Evolutionary conservation across 164 flowering plant genomes (phyloP), one percentile per base, ranked within the genome.

Genomic region (Santalum album): DNA sequence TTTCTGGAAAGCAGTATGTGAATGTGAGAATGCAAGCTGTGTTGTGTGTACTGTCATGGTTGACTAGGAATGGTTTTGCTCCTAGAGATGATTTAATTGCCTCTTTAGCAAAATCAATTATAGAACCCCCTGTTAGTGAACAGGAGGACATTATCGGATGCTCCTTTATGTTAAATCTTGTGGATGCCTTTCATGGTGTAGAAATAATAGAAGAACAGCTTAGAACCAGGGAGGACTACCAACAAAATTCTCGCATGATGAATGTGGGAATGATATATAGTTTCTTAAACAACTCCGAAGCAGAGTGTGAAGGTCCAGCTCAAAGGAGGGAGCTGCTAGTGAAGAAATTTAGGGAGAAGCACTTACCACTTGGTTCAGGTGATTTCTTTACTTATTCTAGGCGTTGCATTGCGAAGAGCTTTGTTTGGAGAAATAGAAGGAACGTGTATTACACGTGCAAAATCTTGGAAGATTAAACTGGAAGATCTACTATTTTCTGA

Each of bases 201-300:
- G 83, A 77, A 74, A 54, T 87, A 53, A 83, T 92, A 51, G 99
- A 92, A 74, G 85, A 82, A 56, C 87, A 83, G 56, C 75, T 92
- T 56, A 79, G 59, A 57, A 55, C 35, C 43, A 81, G 97, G 73
- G 65, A 70, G 40, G 71, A 71, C 42, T 87, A 92, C 65, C 70
- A 64, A 56, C 91, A 87, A 67, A 75, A 79, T 43, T 71, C 72
- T 58, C 82, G 82, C 72, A 84, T 89, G 25, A 85, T 83, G 91
- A 82, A 77, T 66, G 70, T 87, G 45, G 99, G 99, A 46, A 79
- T 92, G 90, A 64, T 61, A n/a, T 92, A 89, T 69, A 74, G 97
- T 72, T 66, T 71, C 42, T 56, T 92, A 52, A 86, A 92, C 70
- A 81, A 71, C 66, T 67, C 65, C 54, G 83, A 75, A 58, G 55